phyloP scores from a whole-genome alignment of 1,284 basidiomycete species.

The Boletus mariae region DNA sequence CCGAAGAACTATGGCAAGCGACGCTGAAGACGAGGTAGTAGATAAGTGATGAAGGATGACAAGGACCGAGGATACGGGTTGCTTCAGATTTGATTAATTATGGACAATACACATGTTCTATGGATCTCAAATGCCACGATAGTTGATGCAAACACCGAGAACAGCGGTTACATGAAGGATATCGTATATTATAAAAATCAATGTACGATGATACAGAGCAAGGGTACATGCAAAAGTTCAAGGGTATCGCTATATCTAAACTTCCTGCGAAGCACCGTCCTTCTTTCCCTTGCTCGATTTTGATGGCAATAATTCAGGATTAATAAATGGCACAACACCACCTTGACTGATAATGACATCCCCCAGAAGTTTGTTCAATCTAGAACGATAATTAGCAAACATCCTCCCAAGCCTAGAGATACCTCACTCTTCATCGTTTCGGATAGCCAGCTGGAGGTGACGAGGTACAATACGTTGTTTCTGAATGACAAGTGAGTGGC shows the following conservation, averaged over 20 bases:
- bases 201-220: constrained; percentile 24
- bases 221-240: constrained; percentile 10
- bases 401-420: neutral
- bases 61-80: neutral
- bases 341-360: constrained; percentile 80
- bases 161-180: constrained; percentile 23
- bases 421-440: constrained; percentile 74
- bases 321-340: constrained; percentile 69
- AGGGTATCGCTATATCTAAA: constrained; percentile 20
- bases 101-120: neutral
- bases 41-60: constrained; percentile 20
- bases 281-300: constrained; percentile 60
- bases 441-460: constrained; percentile 83
- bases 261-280: constrained; percentile 39
- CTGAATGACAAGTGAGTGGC: constrained; percentile 15
- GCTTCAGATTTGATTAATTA: neutral
- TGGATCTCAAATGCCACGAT: constrained; percentile 2
- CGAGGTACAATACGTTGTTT: constrained; percentile 82
- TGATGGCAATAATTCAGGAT: constrained; percentile 60
- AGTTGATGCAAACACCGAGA: neutral
- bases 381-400: constrained; percentile 20
- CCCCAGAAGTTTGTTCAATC: constrained; percentile 70
- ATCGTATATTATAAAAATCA: constrained; percentile 32
- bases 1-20: constrained; percentile 73
- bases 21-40: constrained; percentile 73